Conservation (phyloP, 768 basidiomycete genomes). For the Nidula microcarpa region DNA sequence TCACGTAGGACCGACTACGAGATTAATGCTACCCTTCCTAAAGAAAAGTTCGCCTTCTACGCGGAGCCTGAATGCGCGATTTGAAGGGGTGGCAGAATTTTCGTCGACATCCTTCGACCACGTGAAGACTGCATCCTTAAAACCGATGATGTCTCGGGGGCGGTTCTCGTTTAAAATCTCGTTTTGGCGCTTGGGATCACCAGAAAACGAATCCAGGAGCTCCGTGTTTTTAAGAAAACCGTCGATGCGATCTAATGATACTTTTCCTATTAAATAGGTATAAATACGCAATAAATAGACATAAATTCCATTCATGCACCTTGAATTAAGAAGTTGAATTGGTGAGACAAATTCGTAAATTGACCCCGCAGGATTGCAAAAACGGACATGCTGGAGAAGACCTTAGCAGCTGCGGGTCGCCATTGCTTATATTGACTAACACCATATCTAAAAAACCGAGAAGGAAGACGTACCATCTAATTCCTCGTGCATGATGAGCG, state of each 20-base stretch:
- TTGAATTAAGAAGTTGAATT: neutral
- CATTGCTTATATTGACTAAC: neutral
- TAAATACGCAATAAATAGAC: neutral
- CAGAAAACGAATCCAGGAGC: conserved; percentile 35
- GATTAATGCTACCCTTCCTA: conserved; percentile 47
- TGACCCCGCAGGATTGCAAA: conserved; percentile 61
- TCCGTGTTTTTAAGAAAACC: conserved; percentile 36
- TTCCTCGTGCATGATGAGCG: conserved; percentile 34
- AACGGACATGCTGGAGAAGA: conserved; percentile 54
- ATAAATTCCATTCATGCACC: neutral
- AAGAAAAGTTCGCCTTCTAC: conserved; percentile 55
- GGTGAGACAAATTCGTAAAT: conserved; percentile 29
- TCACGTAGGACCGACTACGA: conserved; percentile 55
- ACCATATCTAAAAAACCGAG: neutral
- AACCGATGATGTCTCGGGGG: conserved; percentile 36
- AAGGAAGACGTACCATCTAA: conserved; percentile 16
- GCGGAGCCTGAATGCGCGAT: conserved; percentile 46
- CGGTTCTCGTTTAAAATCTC: conserved; percentile 10
- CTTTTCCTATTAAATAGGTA: conserved; percentile 35
- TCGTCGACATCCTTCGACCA: conserved; percentile 42
- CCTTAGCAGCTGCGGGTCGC: conserved; percentile 25
- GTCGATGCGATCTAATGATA: conserved; percentile 54
- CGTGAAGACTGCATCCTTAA: conserved; percentile 49
- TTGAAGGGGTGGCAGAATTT: conserved; percentile 34
- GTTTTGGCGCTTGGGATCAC: conserved; percentile 20